Evolutionary conservation across 2,329 filamentous ascomycete genomes (phyloP), one percentile per base, ranked within the genome.

Genomic region (Achaetomium macrosporum): DNA sequence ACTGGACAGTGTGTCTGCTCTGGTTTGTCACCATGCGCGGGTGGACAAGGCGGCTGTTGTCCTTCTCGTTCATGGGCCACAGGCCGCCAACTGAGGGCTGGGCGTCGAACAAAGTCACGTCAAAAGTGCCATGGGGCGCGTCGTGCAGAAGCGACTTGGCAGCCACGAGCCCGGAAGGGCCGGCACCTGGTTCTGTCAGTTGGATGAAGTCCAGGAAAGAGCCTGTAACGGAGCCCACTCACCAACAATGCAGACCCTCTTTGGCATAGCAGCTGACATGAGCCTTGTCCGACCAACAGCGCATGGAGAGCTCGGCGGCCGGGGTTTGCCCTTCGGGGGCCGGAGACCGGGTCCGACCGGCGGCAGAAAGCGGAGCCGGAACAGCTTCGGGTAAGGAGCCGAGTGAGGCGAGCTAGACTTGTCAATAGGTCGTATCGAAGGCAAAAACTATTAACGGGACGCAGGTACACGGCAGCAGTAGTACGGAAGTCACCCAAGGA

Each of bases 11-110:
- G 67, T 90, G 88, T 42, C 79, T 79, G 69, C 86, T 90, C 62
- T 91, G 81, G 65, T 95, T 95, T 4, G 81, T 81, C 15, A 80
- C 74, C 75, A 87, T 87, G 48, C 86, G 76, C 9, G 85, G 85
- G 57, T 86, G 81, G 15, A 85, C 70, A 37, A 80, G 70, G 2
- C 79, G 75, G 1, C 60, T 69, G n/a, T 57, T 59, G 50, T 83
- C 81, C 2, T 69, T 59, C 49, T 72, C 75, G 12, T 69, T 67
- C 1, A 73, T 70, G 3, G 85, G 84, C 89, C 89, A 95, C n/a
- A 93, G 78, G 0, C 89, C 89, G 11, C 88, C 89, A 15, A 92
- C 76, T 37, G 79, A 76, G 33, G 75, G 64, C 43, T 83, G 77
- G 15, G 77, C 71, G 45, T 95, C 89, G 62, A 86, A 88, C 20